Evolutionary conservation across 2,329 filamentous ascomycete genomes (phyloP).

Genomic region (Phaeophleospora eucalypticola): DNA sequence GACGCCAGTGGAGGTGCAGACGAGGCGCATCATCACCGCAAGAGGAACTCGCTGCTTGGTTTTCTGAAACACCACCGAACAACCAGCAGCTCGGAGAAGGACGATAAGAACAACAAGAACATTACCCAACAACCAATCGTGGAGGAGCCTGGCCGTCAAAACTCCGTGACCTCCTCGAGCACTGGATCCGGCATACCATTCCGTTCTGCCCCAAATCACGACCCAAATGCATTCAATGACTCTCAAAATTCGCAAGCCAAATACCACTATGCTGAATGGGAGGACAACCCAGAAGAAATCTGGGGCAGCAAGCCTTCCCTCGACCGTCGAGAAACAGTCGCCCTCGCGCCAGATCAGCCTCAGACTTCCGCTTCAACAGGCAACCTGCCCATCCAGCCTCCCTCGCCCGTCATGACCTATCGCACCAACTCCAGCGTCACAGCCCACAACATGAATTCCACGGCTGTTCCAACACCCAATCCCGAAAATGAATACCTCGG

Average conservation of each 20-base stretch:
- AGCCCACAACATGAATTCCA: constrained; percentile 9
- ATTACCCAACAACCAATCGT: constrained; percentile 4
- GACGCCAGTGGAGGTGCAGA: constrained; percentile 26
- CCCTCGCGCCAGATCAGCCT: constrained; percentile 12
- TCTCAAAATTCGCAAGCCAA: constrained; percentile 1
- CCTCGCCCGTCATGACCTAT: constrained; percentile 16
- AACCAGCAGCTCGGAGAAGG: constrained; percentile 17
- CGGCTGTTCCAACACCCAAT: constrained; percentile 25
- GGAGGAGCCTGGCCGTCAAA: constrained; percentile 11
- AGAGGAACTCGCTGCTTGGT: constrained; percentile 27
- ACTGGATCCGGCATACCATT: constrained; percentile 5
- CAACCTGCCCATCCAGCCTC: constrained; percentile 9
- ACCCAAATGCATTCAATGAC: constrained; percentile 7
- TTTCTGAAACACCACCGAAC: constrained; percentile 25
- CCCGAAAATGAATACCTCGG: constrained; percentile 33
- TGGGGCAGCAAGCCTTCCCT: constrained; percentile 21
- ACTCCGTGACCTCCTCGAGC: constrained; percentile 1
- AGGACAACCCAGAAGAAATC: constrained; percentile 28
- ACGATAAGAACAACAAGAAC: constrained; percentile 1
- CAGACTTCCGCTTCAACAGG: neutral
- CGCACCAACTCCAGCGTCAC: constrained; percentile 14
- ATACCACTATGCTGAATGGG: constrained; percentile 24
- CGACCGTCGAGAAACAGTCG: constrained; percentile 20
- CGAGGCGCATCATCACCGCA: constrained; percentile 16
- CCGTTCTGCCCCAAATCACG: constrained; percentile 11